Evolutionary conservation across 495 filamentous ascomycete species (phyloP), one percentile per base, ranked within the genome.

Genomic region (Xanthoparmelia taractica): DNA sequence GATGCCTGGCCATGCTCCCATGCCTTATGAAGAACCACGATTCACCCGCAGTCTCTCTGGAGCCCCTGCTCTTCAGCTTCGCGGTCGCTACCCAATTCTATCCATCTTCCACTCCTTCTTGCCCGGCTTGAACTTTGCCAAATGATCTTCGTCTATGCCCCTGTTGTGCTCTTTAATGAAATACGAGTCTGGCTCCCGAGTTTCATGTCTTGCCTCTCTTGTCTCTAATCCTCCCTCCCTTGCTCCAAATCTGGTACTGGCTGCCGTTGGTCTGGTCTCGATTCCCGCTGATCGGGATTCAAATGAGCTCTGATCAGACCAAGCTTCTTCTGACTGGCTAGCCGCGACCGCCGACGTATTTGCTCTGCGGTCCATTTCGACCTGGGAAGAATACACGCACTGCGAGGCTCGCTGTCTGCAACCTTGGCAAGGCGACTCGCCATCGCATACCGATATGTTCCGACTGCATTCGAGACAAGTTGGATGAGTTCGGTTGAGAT

Each of bases 111-210:
- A 54, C 27, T 54, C 50, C 50, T 33, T 54, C 17, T 33, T 54
- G 50, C 33, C 29, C 50, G 50, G 50, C 50, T 54, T 54, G 29
- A 54, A 54, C 12, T 54, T 54, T 8, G 50, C 29, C 29, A 54
- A 33, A n/a, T 54, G 50, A 25, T 54, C 50, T 33, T 54, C 50
- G 29, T 54, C 50, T 54, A 54, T 54, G 50, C 50, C 50, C 50
- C 20, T 54, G 17, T 54, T 54, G 20, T 54, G 50, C 11, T 54
- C 50, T 25, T 33, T 54, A 20, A 54, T 54, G 50, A 54, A 54
- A 34, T 33, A 54, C 50, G 50, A 54, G 50, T 54, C 50, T 54
- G 50, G 50, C 50, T 54, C 50, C 27, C 50, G 50, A 20, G 50
- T 54, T 0, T 54, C 50, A 33, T 54, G 50, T 54, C 50, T 54